These are phyloP conservation scores for Pseudopediastrum boryanum DNA, from an alignment of 139 green algal genomes.

Conservation along the genomic window DNA sequence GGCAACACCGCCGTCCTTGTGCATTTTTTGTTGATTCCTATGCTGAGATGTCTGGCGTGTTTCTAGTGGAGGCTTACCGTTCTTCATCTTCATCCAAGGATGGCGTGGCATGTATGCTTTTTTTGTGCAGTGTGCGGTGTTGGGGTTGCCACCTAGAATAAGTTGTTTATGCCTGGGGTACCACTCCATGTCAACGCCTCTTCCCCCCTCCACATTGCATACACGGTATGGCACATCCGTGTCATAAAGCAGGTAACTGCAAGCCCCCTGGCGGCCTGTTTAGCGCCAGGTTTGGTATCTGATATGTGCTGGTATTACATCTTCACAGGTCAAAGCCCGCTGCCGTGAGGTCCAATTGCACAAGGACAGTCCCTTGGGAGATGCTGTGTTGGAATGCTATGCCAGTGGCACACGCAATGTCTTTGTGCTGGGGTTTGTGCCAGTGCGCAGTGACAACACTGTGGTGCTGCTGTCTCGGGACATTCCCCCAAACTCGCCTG, in stretches of 20 bases:
- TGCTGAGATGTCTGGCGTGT: not conserved
- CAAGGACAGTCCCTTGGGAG: slow-evolving; percentile 89
- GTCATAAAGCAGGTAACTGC: too few relatives aligned
- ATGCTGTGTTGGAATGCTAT: slow-evolving; percentile 97
- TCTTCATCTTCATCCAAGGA: not conserved
- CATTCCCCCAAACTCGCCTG: slow-evolving; percentile 66
- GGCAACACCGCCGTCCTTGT: not conserved
- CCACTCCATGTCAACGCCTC: not conserved
- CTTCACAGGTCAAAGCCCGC: slow-evolving; percentile 61
- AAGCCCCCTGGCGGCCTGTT: too few relatives aligned
- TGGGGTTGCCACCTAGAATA: too few relatives aligned
- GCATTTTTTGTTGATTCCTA: not conserved
- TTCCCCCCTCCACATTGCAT: not conserved
- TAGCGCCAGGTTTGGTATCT: too few relatives aligned
- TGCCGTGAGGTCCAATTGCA: slow-evolving; percentile 88
- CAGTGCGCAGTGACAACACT: slow-evolving; percentile 77
- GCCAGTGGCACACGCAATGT: slow-evolving; percentile 88
- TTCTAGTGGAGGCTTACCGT: not conserved
- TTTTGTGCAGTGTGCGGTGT: not conserved
- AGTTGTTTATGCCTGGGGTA: not conserved
- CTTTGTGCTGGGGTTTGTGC: slow-evolving; percentile 97
- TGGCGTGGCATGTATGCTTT: not conserved
- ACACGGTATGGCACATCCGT: not conserved
- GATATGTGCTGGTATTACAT: too few relatives aligned
- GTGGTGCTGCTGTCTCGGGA: slow-evolving; percentile 95